These are phyloP conservation scores for Urochloa ruziziensis DNA, from an alignment of 176 grass and related monocot genomes.

Conservation along the genomic window DNA sequence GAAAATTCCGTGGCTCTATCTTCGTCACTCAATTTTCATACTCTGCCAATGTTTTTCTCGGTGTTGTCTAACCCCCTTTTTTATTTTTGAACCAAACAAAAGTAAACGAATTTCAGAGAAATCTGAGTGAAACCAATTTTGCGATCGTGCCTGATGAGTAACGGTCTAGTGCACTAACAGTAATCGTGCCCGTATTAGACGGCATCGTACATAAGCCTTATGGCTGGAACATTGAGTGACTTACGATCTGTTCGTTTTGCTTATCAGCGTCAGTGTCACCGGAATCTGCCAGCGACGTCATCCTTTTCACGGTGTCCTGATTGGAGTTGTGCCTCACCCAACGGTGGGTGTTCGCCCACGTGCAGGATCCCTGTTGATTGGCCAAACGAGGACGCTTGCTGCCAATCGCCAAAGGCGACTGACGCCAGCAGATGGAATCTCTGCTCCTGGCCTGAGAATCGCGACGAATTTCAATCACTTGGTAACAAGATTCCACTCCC, in stretches of 20 bases:
- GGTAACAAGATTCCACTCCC: neutral
- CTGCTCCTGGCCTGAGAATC: neutral
- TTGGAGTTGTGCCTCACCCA: neutral
- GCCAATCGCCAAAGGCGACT: neutral
- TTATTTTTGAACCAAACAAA: neutral
- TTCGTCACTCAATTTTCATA: neutral
- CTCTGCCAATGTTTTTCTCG: neutral
- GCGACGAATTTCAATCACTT: neutral
- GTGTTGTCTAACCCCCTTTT: no score
- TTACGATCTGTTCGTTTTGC: no score
- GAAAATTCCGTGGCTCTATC: neutral
- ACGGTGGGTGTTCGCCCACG: neutral
- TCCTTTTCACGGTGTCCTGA: neutral
- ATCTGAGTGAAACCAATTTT: neutral
- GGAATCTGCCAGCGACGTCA: no score
- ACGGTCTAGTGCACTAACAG: neutral
- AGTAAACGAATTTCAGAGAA: neutral
- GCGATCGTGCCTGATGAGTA: neutral
- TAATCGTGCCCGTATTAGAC: neutral
- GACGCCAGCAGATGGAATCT: constrained; percentile 10
- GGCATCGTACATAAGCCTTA: neutral
- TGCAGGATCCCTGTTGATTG: neutral
- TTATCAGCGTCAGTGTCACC: no score
- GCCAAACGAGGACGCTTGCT: neutral
- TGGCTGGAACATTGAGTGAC: neutral